Evolutionary conservation across 495 filamentous ascomycete genomes (phyloP), one percentile per base, ranked within the genome.

Genomic region (Hyaloscypha variabilis): DNA sequence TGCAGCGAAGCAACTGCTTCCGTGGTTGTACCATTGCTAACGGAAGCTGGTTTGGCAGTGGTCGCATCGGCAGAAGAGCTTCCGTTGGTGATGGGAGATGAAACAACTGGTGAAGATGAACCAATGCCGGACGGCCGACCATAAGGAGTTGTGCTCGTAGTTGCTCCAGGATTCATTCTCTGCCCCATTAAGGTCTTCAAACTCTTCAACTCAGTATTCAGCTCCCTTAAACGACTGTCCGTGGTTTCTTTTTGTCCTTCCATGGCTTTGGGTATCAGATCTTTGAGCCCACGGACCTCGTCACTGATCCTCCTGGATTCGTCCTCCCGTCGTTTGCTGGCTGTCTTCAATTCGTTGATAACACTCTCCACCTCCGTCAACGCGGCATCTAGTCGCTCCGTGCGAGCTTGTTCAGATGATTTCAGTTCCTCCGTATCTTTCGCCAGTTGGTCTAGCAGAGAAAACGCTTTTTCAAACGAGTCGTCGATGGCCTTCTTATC

Each of bases 401-500:
- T 96, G 19, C 95, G 90, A 57, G 88, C 85, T 69, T 90, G 82
- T 79, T 99, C 95, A 4, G 93, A 87, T 6, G 84, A 83, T 75
- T 97, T 97, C 30, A 99, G 83, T 8, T 87, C 83, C 56, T 91
- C 87, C 0, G 96, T 98, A 76, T 99, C 96, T 65, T 91, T 90
- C 8, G 88, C 84, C 1, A 99, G 85, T 71, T 97, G 95, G 59
- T 98, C 95, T 29, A 99, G 89, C 46, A 97, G 82, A 23, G 89
- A 82, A 76, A 98, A 98, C 11, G 94, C 93, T 70, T 91, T 90
- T 28, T 92, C 87, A 76, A 99, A 98, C 49, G 93, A 88, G 63
- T 90, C 93, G 75, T 98, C 94, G 49, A 99, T 94, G 53, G 86
- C 82, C 51, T 91, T 83, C 79, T 97, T 99, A 77, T 99, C 95